phyloP scores from a whole-genome alignment of 169 alveolate genomes.

The Plasmodium ovale region DNA sequence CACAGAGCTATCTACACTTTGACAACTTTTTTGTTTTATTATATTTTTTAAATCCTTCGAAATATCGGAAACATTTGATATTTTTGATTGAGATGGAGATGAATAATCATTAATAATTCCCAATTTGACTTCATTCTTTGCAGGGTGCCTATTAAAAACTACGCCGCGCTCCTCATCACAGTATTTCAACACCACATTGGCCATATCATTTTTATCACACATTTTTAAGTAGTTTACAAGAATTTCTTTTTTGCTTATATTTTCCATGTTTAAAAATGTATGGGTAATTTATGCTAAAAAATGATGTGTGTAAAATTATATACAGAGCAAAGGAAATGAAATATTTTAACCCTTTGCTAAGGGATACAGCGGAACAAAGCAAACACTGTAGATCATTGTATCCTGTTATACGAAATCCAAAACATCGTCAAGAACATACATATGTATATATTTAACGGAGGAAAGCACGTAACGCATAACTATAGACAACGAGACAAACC shows the following conservation, averaged over 20 bases:
- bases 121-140: constrained; percentile 60
- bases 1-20: constrained; percentile 3
- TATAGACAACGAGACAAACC: not conserved
- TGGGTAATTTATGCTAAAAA: not conserved
- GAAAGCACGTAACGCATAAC: not conserved
- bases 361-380: no score
- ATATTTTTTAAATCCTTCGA: constrained; percentile 8
- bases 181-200: constrained; percentile 42
- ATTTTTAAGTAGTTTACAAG: constrained; percentile 40
- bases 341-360: no score
- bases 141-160: constrained; percentile 69
- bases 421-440: not conserved
- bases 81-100: constrained; percentile 29
- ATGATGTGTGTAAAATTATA: not conserved
- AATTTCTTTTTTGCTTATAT: constrained; percentile 42
- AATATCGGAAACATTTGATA: constrained; percentile 2
- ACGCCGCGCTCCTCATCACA: constrained; percentile 73
- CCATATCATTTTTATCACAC: constrained; percentile 72
- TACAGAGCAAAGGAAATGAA: no score
- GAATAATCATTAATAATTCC: constrained; percentile 46
- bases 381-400: not conserved
- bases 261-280: constrained; percentile 24
- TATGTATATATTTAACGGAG: not conserved
- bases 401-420: not conserved
- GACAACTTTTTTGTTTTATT: not conserved